A percentile compares a stretch with the other conserved stretches of the same genome.
These are phyloP conservation scores for Suhomyces bokatorum DNA, from an alignment of 1,139 yeast species.

Conservation along the genomic window DNA sequence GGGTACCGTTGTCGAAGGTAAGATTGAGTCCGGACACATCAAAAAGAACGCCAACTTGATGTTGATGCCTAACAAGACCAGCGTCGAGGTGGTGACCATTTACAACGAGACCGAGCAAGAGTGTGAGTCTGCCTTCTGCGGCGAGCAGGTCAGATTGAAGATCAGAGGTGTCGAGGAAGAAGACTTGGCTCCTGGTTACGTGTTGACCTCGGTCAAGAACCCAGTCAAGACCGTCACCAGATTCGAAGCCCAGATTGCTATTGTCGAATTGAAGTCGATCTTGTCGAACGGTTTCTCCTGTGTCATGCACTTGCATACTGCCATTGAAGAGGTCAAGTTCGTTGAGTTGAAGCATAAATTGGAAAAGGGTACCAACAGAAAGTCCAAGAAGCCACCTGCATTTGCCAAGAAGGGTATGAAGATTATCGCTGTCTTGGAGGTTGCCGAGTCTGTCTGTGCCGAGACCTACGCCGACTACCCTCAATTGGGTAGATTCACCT, in stretches of 20 bases:
- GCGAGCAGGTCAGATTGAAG: slow-evolving; percentile 95
- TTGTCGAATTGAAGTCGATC: slow-evolving; percentile 92
- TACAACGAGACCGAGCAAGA: slow-evolving; percentile 96
- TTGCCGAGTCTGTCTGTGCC: slow-evolving; percentile 83
- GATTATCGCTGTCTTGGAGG: slow-evolving; percentile 88
- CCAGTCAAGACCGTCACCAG: slow-evolving; percentile 91
- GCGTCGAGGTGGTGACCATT: slow-evolving; percentile 82
- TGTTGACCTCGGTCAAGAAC: slow-evolving; percentile 76
- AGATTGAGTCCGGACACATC: slow-evolving; percentile 92
- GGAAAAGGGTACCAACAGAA: slow-evolving; percentile 95
- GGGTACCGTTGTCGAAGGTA: slow-evolving; percentile 98
- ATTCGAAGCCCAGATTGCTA: slow-evolving; percentile 95
- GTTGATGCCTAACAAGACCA: slow-evolving; percentile 87
- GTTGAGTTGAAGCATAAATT: slow-evolving; percentile 84
- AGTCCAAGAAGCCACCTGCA: slow-evolving; percentile 95
- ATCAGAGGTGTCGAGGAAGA: slow-evolving; percentile 97
- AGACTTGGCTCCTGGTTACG: slow-evolving; percentile 89
- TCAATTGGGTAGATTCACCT: slow-evolving; percentile 95
- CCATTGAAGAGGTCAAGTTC: slow-evolving; percentile 91
- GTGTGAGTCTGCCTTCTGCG: slow-evolving; percentile 86
- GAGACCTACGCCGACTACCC: slow-evolving; percentile 91
- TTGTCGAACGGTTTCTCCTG: slow-evolving; percentile 94
- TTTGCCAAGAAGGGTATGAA: slow-evolving; percentile 99
- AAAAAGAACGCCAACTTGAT: slow-evolving; percentile 74
- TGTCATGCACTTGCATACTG: slow-evolving; percentile 98